Base-by-base conservation (phyloP, 148 eudicot species). In the Cornus controversa region DNA sequence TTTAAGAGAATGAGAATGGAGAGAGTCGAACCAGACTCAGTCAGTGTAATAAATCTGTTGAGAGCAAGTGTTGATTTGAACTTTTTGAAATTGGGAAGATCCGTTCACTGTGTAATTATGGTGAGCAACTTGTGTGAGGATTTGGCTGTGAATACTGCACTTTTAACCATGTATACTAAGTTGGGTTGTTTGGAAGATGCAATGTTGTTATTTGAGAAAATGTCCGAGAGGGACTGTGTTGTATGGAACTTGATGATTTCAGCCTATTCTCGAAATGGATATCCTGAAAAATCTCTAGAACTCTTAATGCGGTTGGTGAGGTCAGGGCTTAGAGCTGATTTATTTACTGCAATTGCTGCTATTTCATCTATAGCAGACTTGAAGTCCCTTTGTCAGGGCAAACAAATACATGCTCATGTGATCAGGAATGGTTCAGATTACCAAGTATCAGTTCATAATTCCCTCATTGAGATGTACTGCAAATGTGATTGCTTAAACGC, bases 201-300 rank as follows among this genome's bases (percentile, higher is more conserved):
- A 3, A 26, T 76, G 34, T 84, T 84, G 62, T 70, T 81, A 71
- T 84, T 81, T 42, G 82, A 80, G 72, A 71, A 67, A 37, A 84
- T 78, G 71, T 47, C 76, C 67, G 82, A 75, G 8, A 84, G 77
- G 75, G 87, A 84, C 74, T 70, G 73, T 68, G 84, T 84, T 20
- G 82, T 78, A 53, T 84, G 87, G 84, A 84, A 84, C 64, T 36
- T 81, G 67, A 81, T 84, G 84, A 78, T 84, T 47, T 78, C 80
- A 14, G 84, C 82, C 1, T 81, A 81, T 75, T 75, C 69, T 42
- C 79, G 84, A 47, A 31, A 45, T 65, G 77, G 84, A 36, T 57
- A 74, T 57, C 82, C 79, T 0, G 67, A 53, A 53, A 70, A 78
- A 50, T 75, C 84, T 22, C 29, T 84, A 65, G 74, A 81, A 13